Percentiles rank a stretch among this genome's conserved stretches.
Conservation (phyloP, 768 basidiomycete species). For the Leccinum ochraceum region DNA sequence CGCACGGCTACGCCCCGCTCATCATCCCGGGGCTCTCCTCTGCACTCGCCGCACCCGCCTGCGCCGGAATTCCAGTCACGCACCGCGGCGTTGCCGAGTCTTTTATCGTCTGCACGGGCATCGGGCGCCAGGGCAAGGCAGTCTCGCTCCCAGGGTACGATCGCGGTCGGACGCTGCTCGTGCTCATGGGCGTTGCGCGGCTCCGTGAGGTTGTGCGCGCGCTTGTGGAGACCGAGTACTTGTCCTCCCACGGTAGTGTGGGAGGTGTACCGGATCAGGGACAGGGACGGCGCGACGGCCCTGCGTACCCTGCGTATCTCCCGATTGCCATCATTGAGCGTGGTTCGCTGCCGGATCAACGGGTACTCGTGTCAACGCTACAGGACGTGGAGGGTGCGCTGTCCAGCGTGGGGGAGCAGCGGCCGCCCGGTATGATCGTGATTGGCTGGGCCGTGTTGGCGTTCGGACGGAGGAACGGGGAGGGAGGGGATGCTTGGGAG, state of each 20-base stretch:
- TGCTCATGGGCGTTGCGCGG: constrained; percentile 96
- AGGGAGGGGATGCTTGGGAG: constrained; percentile 61
- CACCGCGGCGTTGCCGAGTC: constrained; percentile 93
- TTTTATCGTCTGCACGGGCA: constrained; percentile 90
- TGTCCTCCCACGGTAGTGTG: too few relatives aligned
- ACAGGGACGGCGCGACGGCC: constrained; percentile 46
- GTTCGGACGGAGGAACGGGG: constrained; percentile 37
- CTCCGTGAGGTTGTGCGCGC: constrained; percentile 69
- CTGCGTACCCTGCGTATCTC: constrained; percentile 66
- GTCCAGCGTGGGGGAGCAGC: constrained; percentile 76
- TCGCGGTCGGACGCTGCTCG: constrained; percentile 73
- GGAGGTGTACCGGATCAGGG: too few relatives aligned
- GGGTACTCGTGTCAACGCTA: constrained; percentile 79
- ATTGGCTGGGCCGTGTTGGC: constrained; percentile 90
- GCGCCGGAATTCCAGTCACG: constrained; percentile 91
- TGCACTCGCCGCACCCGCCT: constrained; percentile 85
- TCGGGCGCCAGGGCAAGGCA: constrained; percentile 81
- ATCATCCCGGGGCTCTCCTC: constrained; percentile 91
- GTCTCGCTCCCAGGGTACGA: constrained; percentile 89
- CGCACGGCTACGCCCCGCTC: constrained; percentile 77
- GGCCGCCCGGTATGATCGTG: constrained; percentile 96
- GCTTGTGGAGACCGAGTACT: constrained; percentile 36
- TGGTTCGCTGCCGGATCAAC: constrained; percentile 92
- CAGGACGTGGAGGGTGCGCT: constrained; percentile 68
- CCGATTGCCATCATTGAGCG: constrained; percentile 96